Conservation (phyloP, 2,329 filamentous ascomycete genomes). For the Arthrocladium fulminans region DNA sequence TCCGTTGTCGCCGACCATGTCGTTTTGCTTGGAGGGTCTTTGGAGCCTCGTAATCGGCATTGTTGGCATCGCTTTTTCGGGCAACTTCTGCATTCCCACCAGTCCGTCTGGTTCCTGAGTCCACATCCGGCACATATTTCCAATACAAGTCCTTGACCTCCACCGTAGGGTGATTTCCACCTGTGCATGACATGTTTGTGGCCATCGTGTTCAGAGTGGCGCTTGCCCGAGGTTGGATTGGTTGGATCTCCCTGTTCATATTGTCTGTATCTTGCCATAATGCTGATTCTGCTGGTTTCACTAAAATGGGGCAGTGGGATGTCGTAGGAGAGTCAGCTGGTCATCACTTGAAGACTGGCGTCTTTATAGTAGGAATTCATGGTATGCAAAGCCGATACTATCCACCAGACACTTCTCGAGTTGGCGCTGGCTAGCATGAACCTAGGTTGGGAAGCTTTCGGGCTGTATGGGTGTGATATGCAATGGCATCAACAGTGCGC, state of each 20-base stretch:
- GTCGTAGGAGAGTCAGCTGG: too few relatives aligned
- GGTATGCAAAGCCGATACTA: too few relatives aligned
- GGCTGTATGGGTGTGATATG: too few relatives aligned
- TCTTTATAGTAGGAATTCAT: too few relatives aligned
- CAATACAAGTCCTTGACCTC: not conserved
- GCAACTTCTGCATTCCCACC: constrained; percentile 7
- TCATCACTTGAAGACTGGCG: too few relatives aligned
- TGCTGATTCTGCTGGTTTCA: too few relatives aligned
- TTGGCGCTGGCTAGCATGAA: too few relatives aligned
- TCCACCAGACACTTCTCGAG: too few relatives aligned
- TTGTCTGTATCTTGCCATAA: not conserved
- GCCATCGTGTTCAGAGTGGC: not conserved
- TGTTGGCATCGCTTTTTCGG: constrained; percentile 11
- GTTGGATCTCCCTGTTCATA: constrained; percentile 1
- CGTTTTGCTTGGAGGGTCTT: not conserved
- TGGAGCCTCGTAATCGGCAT: constrained; percentile 17
- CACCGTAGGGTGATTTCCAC: constrained; percentile 7
- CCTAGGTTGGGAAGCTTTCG: too few relatives aligned
- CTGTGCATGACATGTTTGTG: constrained; percentile 9
- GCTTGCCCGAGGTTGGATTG: not conserved
- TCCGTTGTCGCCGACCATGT: too few relatives aligned
- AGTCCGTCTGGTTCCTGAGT: not conserved
- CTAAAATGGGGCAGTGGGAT: too few relatives aligned
- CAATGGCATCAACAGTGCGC: too few relatives aligned
- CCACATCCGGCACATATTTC: constrained; percentile 1